A percentile compares a stretch with the other conserved stretches of the same genome.
Evolutionary conservation across 257 asterid genomes (phyloP).

Genomic region (Nicotiana sylvestris): DNA sequence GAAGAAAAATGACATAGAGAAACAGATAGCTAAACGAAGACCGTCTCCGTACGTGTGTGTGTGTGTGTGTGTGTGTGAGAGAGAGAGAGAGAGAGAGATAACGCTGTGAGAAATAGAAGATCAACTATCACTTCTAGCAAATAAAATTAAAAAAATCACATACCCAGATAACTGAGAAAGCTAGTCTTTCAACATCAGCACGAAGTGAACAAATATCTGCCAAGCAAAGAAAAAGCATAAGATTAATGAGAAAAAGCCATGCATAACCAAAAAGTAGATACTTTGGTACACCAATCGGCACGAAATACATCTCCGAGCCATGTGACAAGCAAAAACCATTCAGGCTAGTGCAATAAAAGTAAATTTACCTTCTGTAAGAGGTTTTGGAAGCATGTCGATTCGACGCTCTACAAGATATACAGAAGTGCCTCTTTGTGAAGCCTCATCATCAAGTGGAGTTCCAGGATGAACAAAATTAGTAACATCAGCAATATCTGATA

Average conservation of each 20-base stretch:
- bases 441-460: constrained; percentile 93
- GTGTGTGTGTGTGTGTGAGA: background rate
- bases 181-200: constrained; percentile 89
- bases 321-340: background rate
- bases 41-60: background rate
- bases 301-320: background rate
- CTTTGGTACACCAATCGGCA: background rate
- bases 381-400: constrained; percentile 99
- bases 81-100: background rate
- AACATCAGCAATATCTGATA: constrained; percentile 93
- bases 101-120: background rate
- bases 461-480: constrained; percentile 96
- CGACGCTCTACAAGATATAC: constrained; percentile 98
- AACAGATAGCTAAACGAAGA: too few species aligned
- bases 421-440: constrained; percentile 97
- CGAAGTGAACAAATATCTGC: constrained; percentile 96
- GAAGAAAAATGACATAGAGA: background rate
- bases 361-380: constrained; percentile 85
- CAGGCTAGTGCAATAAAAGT: background rate
- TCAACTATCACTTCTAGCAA: background rate
- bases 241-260: background rate
- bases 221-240: constrained; percentile 15
- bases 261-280: background rate
- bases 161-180: constrained; percentile 99
- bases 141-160: constrained; percentile 3